Conservation (phyloP, 345 rosid species). For the Melaleuca alternifolia region DNA sequence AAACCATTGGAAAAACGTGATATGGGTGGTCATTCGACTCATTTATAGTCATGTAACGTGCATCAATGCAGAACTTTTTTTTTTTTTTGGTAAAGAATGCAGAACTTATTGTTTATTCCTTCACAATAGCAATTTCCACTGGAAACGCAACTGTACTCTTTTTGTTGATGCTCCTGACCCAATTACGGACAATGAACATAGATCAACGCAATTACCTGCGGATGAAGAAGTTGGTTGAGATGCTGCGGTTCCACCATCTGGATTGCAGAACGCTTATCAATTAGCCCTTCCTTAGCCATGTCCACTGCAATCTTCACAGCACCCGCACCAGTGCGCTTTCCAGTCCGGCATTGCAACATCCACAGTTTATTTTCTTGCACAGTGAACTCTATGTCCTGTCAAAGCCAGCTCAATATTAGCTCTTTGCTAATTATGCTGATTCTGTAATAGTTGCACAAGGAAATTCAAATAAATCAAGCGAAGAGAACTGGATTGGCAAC, state of each 20-base stretch:
- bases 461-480: background rate
- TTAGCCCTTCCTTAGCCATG: conserved; percentile 79
- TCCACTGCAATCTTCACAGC: conserved; percentile 92
- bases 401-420: background rate
- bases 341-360: conserved; percentile 94
- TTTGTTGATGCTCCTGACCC: background rate
- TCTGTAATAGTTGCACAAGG: background rate
- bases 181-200: background rate
- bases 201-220: conserved; percentile 39
- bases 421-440: background rate
- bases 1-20: background rate
- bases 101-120: background rate
- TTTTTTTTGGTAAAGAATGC: too few species aligned
- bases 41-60: background rate
- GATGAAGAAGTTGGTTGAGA: conserved; percentile 87
- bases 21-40: background rate
- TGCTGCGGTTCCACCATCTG: conserved; percentile 91
- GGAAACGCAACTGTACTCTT: background rate
- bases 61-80: background rate
- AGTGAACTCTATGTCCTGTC: conserved; percentile 89
- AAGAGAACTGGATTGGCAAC: background rate
- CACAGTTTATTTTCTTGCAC: conserved; percentile 92
- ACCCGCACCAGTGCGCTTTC: conserved; percentile 85
- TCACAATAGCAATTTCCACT: background rate
- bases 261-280: conserved; percentile 49